Percentiles rank a stretch among this genome's conserved stretches.
These are phyloP conservation scores for Amanita subjunquillea DNA, from an alignment of 768 basidiomycete species.

Conservation along the genomic window DNA sequence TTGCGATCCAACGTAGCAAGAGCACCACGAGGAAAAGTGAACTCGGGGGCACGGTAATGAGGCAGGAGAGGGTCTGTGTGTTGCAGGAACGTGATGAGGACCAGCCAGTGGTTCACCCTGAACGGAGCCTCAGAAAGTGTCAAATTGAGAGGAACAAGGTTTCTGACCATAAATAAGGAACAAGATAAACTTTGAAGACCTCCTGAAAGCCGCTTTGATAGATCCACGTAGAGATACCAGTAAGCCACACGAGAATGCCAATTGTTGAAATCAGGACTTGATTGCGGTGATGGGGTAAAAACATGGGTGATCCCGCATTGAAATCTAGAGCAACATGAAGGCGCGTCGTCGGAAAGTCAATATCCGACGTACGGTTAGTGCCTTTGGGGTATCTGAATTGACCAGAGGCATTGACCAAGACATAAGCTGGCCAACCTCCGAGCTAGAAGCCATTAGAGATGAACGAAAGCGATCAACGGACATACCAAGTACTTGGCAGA, in stretches of 20 bases:
- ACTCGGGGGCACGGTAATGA: constrained; percentile 83
- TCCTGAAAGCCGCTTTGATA: constrained; percentile 55
- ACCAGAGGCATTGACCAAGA: constrained; percentile 76
- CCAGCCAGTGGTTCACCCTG: constrained; percentile 91
- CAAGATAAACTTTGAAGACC: constrained; percentile 71
- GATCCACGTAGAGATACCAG: constrained; percentile 42
- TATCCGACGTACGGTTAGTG: constrained; percentile 56
- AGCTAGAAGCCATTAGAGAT: constrained; percentile 29
- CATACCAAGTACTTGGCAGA: constrained; percentile 50
- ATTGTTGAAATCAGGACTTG: constrained; percentile 79
- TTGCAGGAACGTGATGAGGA: constrained; percentile 94
- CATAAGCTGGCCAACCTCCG: constrained; percentile 80
- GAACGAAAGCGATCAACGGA: background rate
- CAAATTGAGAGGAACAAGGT: background rate
- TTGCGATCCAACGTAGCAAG: constrained; percentile 84
- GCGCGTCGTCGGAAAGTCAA: background rate
- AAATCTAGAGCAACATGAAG: constrained; percentile 41
- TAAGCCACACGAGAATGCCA: constrained; percentile 70
- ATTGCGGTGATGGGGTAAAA: constrained; percentile 64
- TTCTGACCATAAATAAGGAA: constrained; percentile 76
- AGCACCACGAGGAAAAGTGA: constrained; percentile 92
- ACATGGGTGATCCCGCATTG: constrained; percentile 68
- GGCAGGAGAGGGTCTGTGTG: constrained; percentile 95
- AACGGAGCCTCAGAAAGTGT: background rate
- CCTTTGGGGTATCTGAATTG: constrained; percentile 70